Evolutionary conservation across 495 filamentous ascomycete species (phyloP).

Genomic region (Penicillium simplicissimum): DNA sequence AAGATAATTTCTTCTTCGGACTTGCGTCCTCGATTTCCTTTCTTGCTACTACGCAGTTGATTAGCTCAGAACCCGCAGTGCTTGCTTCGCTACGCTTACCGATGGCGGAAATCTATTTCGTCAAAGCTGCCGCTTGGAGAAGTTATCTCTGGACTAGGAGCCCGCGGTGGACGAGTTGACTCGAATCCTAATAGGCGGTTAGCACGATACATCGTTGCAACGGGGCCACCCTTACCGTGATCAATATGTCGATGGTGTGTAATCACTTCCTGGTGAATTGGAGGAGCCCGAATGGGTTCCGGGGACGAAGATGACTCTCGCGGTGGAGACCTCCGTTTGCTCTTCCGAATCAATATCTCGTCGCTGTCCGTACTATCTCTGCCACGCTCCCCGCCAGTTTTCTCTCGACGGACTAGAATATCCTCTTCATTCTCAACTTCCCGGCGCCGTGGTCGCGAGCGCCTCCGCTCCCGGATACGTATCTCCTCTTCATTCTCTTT

Average conservation of each 20-base stretch:
- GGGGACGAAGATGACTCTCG: slow-evolving; percentile 42
- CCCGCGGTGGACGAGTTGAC: slow-evolving; percentile 32
- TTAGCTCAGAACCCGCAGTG: not conserved
- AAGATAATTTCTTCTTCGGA: slow-evolving; percentile 25
- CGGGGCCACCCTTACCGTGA: slow-evolving; percentile 56
- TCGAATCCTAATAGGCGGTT: slow-evolving; percentile 26
- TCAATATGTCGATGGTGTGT: slow-evolving; percentile 87
- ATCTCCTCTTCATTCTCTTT: slow-evolving; percentile 17
- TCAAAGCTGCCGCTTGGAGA: slow-evolving; percentile 36
- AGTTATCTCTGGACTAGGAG: slow-evolving; percentile 37
- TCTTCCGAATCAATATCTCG: slow-evolving; percentile 23
- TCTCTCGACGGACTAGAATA: slow-evolving; percentile 3
- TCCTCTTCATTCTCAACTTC: slow-evolving; percentile 7
- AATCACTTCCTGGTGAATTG: slow-evolving; percentile 78
- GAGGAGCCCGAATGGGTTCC: slow-evolving; percentile 64
- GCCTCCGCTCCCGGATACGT: slow-evolving; percentile 6
- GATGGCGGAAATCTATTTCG: slow-evolving; percentile 54
- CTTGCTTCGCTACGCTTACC: slow-evolving; percentile 17
- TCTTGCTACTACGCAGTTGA: slow-evolving; percentile 1
- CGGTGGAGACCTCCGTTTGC: slow-evolving; percentile 33
- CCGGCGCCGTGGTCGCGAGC: slow-evolving; percentile 4
- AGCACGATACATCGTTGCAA: slow-evolving; percentile 4
- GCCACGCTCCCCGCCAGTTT: slow-evolving; percentile 22
- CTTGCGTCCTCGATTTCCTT: slow-evolving; percentile 7
- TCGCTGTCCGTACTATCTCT: slow-evolving; percentile 3